phyloP scores from a whole-genome alignment of 2,329 filamentous ascomycete genomes.

The Fusarium longipes region DNA sequence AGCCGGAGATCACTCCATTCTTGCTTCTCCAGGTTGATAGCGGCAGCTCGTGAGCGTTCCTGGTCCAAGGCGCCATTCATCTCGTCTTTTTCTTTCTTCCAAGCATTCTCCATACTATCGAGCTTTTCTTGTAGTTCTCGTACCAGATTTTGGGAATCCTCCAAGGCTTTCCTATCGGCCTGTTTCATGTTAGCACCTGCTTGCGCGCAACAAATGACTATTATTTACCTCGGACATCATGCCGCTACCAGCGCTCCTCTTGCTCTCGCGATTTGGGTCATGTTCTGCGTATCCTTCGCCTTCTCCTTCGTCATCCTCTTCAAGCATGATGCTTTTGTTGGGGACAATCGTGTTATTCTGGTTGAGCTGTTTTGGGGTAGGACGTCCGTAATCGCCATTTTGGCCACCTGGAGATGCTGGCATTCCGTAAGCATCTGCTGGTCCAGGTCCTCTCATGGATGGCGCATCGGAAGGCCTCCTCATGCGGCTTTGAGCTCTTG shows the following conservation, averaged over 20 bases:
- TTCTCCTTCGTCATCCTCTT: slow-evolving; percentile 84
- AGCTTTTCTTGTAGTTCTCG: slow-evolving; percentile 79
- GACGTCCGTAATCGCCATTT: slow-evolving; percentile 76
- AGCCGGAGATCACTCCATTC: slow-evolving; percentile 75
- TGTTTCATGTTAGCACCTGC: slow-evolving; percentile 48
- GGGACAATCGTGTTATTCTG: slow-evolving; percentile 97
- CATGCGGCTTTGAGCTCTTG: slow-evolving; percentile 64
- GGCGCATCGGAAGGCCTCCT: slow-evolving; percentile 71
- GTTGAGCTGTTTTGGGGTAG: slow-evolving; percentile 83
- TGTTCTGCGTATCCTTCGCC: slow-evolving; percentile 66
- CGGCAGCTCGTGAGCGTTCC: slow-evolving; percentile 65
- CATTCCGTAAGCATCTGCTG: slow-evolving; percentile 61
- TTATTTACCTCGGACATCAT: slow-evolving; percentile 55
- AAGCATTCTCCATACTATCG: slow-evolving; percentile 73
- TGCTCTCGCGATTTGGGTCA: slow-evolving; percentile 46
- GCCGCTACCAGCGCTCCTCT: slow-evolving; percentile 48
- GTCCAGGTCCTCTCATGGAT: slow-evolving; percentile 64
- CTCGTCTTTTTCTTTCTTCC: slow-evolving; percentile 75
- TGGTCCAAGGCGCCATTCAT: slow-evolving; percentile 69
- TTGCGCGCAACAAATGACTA: not conserved
- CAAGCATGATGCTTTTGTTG: slow-evolving; percentile 97
- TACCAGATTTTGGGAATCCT: slow-evolving; percentile 84
- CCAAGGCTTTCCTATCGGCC: slow-evolving; percentile 76
- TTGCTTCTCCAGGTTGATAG: slow-evolving; percentile 71
- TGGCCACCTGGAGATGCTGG: slow-evolving; percentile 69